These are phyloP conservation scores for Volutella citrinella DNA, from an alignment of 2,329 filamentous ascomycete genomes.

Conservation along the genomic window DNA sequence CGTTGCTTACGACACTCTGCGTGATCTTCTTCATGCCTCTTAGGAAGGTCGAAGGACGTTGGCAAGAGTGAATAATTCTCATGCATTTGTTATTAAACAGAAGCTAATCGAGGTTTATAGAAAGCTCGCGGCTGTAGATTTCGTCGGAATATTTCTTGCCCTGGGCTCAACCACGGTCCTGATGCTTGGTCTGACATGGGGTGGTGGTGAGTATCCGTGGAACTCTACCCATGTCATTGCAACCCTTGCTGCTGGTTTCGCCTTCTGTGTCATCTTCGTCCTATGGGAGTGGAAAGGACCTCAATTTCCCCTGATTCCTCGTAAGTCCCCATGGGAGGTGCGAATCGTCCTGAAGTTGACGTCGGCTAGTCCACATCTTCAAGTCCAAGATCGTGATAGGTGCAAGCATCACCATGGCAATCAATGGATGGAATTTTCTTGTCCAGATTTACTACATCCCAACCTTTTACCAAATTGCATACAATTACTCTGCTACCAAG, in stretches of 20 bases:
- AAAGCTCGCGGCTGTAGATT: slow-evolving; percentile 51
- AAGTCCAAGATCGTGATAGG: slow-evolving; percentile 51
- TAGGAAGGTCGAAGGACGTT: slow-evolving; percentile 50
- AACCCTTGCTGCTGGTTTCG: slow-evolving; percentile 49
- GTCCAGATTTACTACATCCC: slow-evolving; percentile 52
- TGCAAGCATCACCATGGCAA: slow-evolving; percentile 53
- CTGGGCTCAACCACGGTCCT: slow-evolving; percentile 44
- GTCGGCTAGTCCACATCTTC: slow-evolving; percentile 54
- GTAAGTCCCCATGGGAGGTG: slow-evolving; percentile 35
- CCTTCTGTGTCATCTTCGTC: slow-evolving; percentile 46
- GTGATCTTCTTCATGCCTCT: slow-evolving; percentile 56
- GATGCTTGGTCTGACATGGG: slow-evolving; percentile 55
- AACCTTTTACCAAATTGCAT: slow-evolving; percentile 45
- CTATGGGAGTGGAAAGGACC: slow-evolving; percentile 52
- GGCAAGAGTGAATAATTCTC: slow-evolving; percentile 38
- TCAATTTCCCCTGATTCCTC: slow-evolving; percentile 44
- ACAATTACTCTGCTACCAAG: slow-evolving; percentile 40
- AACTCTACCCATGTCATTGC: slow-evolving; percentile 51
- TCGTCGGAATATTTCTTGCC: slow-evolving; percentile 44
- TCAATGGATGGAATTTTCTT: slow-evolving; percentile 59
- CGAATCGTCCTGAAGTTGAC: too few species aligned
- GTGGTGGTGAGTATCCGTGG: slow-evolving; percentile 58
- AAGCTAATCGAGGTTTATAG: too few species aligned
- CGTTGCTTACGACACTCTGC: slow-evolving; percentile 41
- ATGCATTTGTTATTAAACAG: too few species aligned